Base-by-base conservation (phyloP, 169 alveolate species). In the Eimeria praecox region DNA sequence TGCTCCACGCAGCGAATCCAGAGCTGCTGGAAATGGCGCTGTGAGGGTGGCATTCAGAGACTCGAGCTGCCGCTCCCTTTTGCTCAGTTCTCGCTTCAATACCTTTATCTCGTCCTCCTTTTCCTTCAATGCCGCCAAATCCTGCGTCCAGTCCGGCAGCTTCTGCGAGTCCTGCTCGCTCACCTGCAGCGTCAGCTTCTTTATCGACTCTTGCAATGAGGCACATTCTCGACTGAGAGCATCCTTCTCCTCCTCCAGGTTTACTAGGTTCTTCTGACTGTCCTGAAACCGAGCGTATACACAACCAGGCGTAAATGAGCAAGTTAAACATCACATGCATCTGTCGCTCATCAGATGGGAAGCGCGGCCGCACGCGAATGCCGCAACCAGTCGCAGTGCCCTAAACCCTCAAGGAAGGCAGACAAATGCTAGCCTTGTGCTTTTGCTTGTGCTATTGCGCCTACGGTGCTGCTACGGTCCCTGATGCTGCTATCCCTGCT, bases 101-200 rank as follows among this genome's bases (percentile, higher is more conserved):
- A 80, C 30, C 38, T 86, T 86, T 14, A 86, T 86, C 35, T 86
- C 92, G 22, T 86, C 80, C 8, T 86, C 92, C 64, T 86, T 52
- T 16, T 66, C 92, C 38, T 86, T 86, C 54, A 86, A 46, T 12
- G 92, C 59, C 66, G 59, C 62, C 44, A 86, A 35, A 27, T 86
- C 92, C 30, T 86, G 92, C 33, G 92, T 80, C 80, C 56, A 30
- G 30, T 86, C 92, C 59, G 92, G 20, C 92, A 86, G 27, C 78
- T 86, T 86, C 78, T 86, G 80, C 2, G 78, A 27, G 38, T 86
- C 92, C 46, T 86, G 92, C n/a, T 78, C 56, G 64, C 92, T 86
- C 38, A 44, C 92, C 46, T 86, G 92, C 73, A 86, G 52, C 30
- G 92, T 56, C 78, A 86, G 54, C 56, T 86, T 52, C 80, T 86